Evolutionary conservation across 495 filamentous ascomycete species (phyloP).

Genomic region (Aspergillus haitiensis): DNA sequence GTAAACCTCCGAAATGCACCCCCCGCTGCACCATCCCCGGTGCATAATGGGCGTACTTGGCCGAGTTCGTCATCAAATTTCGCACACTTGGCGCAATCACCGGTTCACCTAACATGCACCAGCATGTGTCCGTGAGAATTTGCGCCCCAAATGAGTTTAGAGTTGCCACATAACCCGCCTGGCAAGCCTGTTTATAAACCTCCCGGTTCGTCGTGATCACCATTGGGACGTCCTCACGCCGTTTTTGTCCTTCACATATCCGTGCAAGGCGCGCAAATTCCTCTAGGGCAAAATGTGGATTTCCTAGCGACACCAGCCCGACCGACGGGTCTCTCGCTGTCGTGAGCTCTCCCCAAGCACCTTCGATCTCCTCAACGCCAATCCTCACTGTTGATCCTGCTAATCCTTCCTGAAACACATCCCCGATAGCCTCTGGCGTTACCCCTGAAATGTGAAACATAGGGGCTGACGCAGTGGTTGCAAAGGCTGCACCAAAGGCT

Average conservation of each 20-base stretch:
- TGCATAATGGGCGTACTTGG: constrained; percentile 34
- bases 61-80: constrained; percentile 32
- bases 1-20: constrained; percentile 27
- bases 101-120: constrained; percentile 35
- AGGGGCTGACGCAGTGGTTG: constrained; percentile 30
- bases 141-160: constrained; percentile 29
- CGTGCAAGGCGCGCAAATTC: constrained; percentile 22
- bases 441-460: constrained; percentile 36
- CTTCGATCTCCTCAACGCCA: constrained; percentile 8
- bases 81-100: constrained; percentile 16
- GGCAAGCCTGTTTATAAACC: constrained; percentile 21
- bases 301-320: constrained; percentile 36
- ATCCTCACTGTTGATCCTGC: background rate
- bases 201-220: constrained; percentile 27
- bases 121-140: constrained; percentile 35
- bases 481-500: constrained; percentile 38
- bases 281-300: constrained; percentile 34
- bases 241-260: constrained; percentile 21
- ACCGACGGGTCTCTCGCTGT: constrained; percentile 16
- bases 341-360: constrained; percentile 24
- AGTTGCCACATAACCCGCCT: constrained; percentile 10
- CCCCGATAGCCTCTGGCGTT: constrained; percentile 25
- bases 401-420: background rate
- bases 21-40: constrained; percentile 22
- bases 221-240: constrained; percentile 10